phyloP scores from a whole-genome alignment of 345 rosid species.

The Gossypium bickii region DNA sequence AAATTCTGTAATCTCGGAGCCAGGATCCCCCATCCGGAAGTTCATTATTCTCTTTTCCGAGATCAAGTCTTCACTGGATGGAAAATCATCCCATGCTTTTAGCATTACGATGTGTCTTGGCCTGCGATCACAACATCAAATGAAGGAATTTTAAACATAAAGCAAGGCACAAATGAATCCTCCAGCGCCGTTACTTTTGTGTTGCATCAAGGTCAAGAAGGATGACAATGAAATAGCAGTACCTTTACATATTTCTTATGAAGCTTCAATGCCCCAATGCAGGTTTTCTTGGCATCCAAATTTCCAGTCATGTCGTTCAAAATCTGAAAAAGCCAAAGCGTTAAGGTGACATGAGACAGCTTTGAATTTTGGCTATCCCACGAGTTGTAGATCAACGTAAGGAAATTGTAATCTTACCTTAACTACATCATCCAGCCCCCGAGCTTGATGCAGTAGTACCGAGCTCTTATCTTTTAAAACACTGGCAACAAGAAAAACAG shows the following conservation, averaged over 20 bases:
- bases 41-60: not conserved
- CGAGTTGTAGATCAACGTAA: not conserved
- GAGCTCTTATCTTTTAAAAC: conserved; percentile 94
- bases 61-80: not conserved
- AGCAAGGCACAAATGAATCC: too few relatives aligned
- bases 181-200: too few relatives aligned
- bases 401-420: conserved; percentile 43
- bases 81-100: not conserved
- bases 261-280: conserved; percentile 89
- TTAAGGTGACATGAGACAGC: not conserved
- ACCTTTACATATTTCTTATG: conserved; percentile 95
- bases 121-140: conserved; percentile 25
- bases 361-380: not conserved
- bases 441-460: conserved; percentile 73
- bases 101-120: conserved; percentile 28
- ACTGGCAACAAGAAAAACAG: conserved; percentile 93
- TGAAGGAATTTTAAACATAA: not conserved
- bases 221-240: conserved; percentile 3
- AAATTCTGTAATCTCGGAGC: conserved; percentile 13
- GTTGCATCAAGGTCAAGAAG: too few relatives aligned
- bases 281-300: conserved; percentile 88
- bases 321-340: conserved; percentile 41
- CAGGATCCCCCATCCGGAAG: conserved; percentile 11
- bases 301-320: conserved; percentile 86
- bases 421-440: conserved; percentile 91